Base-by-base conservation (phyloP, 1,139 yeast species). In the Sugiyamaella japonica region DNA sequence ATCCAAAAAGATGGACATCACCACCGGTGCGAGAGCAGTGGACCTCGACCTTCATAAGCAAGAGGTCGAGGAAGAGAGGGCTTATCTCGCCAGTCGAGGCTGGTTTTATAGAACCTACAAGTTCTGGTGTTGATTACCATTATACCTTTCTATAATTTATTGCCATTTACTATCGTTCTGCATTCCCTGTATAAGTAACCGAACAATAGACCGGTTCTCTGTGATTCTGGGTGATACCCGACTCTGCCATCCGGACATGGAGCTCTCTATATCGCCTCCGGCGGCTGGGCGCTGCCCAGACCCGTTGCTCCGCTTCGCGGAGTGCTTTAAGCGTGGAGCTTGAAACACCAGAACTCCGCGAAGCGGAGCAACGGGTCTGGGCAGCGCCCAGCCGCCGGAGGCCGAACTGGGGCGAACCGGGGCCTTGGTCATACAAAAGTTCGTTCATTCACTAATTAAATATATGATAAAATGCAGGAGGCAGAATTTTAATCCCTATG, bases 11-110 rank as follows among this genome's bases (percentile, higher is more conserved):
- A 79, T 82, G 61, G 86, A 83, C 63, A 67, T 83, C 45, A 76
- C 75, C 55, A 72, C 76, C 49, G 84, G 84, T 49, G 75, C 83
- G 68, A 76, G 82, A 62, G 77, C 79, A 50, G 72, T 77, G 61
- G 85, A 82, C 62, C 70, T 76, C 57, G 84, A 79, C 54, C 70
- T 73, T 59, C 64, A 81, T 56, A 73, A 69, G 82, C 80, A 75
- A 61, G 85, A 80, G 65, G 73, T 77, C 53, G 75, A 70, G 41
- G 82, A 77, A 65, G 80, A 79, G 61, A 69, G 66, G 54, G 79
- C 73, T 41, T 63, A 63, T 50, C 57, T 74, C 60, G 68, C 66
- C 28, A 64, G 66, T 63, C 66, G 61, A 62, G 70, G 59, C 66
- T 72, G 55, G 70, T 76, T 29, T 59, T 73, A 62, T 69, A 75